These are phyloP conservation scores for Gymnopus androsaceus DNA, from an alignment of 1,284 basidiomycete genomes.

Conservation along the genomic window DNA sequence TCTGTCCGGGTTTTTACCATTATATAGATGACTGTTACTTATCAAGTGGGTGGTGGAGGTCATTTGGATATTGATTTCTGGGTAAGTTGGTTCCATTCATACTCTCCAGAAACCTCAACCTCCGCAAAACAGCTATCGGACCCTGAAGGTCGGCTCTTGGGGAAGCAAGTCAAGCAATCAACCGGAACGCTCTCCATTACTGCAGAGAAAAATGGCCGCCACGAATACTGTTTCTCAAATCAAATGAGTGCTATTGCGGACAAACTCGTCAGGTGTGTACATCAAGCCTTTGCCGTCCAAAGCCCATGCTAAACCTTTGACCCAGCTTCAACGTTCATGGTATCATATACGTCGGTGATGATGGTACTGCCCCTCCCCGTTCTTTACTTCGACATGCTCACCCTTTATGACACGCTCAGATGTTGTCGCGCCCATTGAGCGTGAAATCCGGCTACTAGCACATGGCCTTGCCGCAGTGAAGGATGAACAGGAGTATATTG, in stretches of 20 bases:
- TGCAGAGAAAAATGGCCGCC: slow-evolving; percentile 83
- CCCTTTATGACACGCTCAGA: slow-evolving; percentile 42
- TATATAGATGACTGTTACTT: slow-evolving; percentile 95
- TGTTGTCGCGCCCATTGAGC: slow-evolving; percentile 90
- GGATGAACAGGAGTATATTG: slow-evolving; percentile 99
- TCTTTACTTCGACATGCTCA: slow-evolving; percentile 1
- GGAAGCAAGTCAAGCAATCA: slow-evolving; percentile 82
- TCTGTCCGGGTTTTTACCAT: background rate
- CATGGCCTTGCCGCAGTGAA: slow-evolving; percentile 88
- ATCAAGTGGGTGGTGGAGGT: slow-evolving; percentile 96
- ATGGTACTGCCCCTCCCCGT: slow-evolving; percentile 49
- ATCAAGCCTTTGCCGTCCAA: background rate
- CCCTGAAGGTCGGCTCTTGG: slow-evolving; percentile 69
- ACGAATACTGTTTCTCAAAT: slow-evolving; percentile 98
- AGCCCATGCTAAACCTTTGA: background rate
- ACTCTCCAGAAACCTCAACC: slow-evolving; percentile 1
- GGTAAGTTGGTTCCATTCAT: too few relatives aligned
- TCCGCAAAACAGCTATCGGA: slow-evolving; percentile 66
- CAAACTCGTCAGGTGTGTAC: slow-evolving; percentile 86
- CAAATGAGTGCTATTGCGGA: slow-evolving; percentile 94
- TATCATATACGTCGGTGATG: slow-evolving; percentile 88
- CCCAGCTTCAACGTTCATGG: slow-evolving; percentile 98
- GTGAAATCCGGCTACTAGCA: slow-evolving; percentile 90
- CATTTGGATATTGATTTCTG: slow-evolving; percentile 97
- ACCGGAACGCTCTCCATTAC: slow-evolving; percentile 91